Conservation (phyloP, 148 eudicot genomes). For the Euryodendron excelsum region DNA sequence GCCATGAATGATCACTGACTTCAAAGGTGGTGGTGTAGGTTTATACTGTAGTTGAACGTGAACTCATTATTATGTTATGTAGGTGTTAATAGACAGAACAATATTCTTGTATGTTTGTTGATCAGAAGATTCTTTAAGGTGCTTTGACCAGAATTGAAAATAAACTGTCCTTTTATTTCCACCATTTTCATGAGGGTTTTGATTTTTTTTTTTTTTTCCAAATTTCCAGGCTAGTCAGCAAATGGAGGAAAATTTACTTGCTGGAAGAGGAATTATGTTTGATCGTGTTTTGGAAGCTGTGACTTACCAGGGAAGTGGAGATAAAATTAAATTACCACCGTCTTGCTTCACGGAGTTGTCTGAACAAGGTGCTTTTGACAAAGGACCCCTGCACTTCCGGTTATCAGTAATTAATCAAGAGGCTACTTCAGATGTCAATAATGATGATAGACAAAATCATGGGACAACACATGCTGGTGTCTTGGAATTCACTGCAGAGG, state of each 20-base stretch:
- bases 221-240: constrained; percentile 62
- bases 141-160: neutral
- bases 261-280: constrained; percentile 72
- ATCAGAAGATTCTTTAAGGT: neutral
- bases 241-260: constrained; percentile 65
- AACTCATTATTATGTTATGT: neutral
- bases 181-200: neutral
- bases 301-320: constrained; percentile 65
- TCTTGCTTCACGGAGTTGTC: constrained; percentile 76
- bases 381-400: constrained; percentile 82
- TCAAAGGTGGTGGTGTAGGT: neutral
- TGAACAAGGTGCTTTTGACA: constrained; percentile 85
- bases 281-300: constrained; percentile 60
- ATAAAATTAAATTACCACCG: constrained; percentile 88
- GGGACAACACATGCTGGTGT: constrained; percentile 84
- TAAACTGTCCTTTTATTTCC: neutral
- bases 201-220: neutral
- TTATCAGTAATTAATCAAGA: constrained; percentile 54
- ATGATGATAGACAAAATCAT: neutral
- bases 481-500: constrained; percentile 86
- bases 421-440: constrained; percentile 20
- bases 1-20: neutral
- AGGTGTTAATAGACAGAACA: neutral
- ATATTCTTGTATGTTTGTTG: too few relatives aligned
- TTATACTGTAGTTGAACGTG: neutral